Evolutionary conservation across 768 basidiomycete genomes (phyloP), one percentile per base, ranked within the genome.

Genomic region (Lyophyllum shimeji): DNA sequence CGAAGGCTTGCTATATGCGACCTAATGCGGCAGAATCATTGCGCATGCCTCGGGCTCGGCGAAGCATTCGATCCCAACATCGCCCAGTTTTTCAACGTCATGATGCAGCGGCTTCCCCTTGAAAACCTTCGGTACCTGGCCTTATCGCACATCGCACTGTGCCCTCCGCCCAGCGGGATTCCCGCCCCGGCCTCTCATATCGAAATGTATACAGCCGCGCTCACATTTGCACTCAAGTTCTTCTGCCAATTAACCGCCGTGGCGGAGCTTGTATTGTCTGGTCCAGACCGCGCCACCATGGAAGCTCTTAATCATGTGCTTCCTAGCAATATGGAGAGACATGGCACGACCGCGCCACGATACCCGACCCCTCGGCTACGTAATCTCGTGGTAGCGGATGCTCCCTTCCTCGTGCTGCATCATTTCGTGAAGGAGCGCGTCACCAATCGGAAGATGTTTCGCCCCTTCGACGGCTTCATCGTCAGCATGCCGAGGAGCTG

Each of bases 231-330:
- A 3, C 7, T 49, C n/a, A 33, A 53, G 1, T 60, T 60, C 46
- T 60, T 60, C 12, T 46, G 40, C 34, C 23, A 20, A 31, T 39
- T 56, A 12, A 52, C 23, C 25, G 31, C 20, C 21, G 21, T 60
- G 13, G 27, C 37, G 3, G 33, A 15, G 34, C 55, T 60, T 25
- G n/a, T 23, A 2, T 12, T 60, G 24, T 24, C 3, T 6, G 33
- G 21, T n/a, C 47, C 55, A 24, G 59, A 60, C 18, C 7, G 20
- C 6, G 55, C 40, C 47, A 56, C 59, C 18, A 33, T 56, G 18
- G 25, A 47, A 7, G 46, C 24, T 21, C 51, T 57, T 15, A 52
- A 56, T 17, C 33, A 24, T 17, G 21, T 33, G n/a, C 27, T 39
- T 6, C 25, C 52, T 3, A 21, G 17, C 20, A 29, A 15, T 13